Base-by-base conservation (phyloP, 441 rosid species). In the Manihot esculenta region DNA sequence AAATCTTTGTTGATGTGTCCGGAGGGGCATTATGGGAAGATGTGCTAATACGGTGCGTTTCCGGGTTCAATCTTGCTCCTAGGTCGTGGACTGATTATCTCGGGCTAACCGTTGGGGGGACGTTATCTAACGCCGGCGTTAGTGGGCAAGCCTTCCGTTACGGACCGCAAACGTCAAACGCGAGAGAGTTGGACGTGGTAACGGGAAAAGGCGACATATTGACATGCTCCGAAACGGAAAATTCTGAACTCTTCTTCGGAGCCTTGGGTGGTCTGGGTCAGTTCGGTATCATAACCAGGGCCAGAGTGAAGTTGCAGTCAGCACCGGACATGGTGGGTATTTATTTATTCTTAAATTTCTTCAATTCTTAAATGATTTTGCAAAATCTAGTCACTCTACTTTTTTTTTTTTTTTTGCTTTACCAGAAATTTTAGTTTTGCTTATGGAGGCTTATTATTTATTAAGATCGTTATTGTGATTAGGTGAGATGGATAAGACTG, bases 11-110 rank as follows among this genome's bases (percentile, higher is more conserved):
- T 0, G 91, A 90, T 55, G 96, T 94, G 50, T 84, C 91, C 26
- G 97, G 97, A 64, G 99, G 97, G 84, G 89, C 94, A 79, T 82
- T 94, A 85, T 94, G 99, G 99, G 97, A 89, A 82, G 80, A 86
- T 58, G 85, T 89, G 27, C 76, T 94, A 21, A 70, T 49, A 76
- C 84, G 82, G 42, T 90, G 97, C 86, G 86, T 89, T 60, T 80
- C 57, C 33, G 59, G 44, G 56, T 77, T 62, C 73, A 82, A 91
- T 2, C 59, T 89, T 64, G 88, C 99, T 38, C 99, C 99, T 1
- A 72, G 94, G 83, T 92, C 99, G 45, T 94, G 96, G 96, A 94
- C 97, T 3, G 99, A 94, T 77, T 94, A 89, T 58, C 80, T 92
- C 7, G 80, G 94, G 54, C 74, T 94, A 69, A 90, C 99, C 48